phyloP scores from a whole-genome alignment of 495 filamentous ascomycete species.

The Hypoxylon crocopeplum region DNA sequence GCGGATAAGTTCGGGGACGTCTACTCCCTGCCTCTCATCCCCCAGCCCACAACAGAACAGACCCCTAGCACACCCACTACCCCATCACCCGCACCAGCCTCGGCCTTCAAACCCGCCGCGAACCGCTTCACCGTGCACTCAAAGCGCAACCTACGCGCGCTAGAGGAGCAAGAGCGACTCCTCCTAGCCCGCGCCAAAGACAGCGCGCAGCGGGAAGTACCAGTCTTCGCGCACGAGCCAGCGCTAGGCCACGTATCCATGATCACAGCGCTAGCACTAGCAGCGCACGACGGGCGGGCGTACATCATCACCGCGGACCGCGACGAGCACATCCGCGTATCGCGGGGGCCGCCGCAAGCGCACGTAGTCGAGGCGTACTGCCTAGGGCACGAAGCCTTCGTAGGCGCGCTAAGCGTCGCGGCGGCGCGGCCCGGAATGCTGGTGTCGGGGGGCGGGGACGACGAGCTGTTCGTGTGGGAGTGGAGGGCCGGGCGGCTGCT shows the following conservation, averaged over 20 bases:
- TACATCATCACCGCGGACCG: constrained; percentile 92
- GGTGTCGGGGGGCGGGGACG: constrained; percentile 87
- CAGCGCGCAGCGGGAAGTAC: constrained; percentile 48
- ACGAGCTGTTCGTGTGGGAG: constrained; percentile 79
- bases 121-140: constrained; percentile 84
- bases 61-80: constrained; percentile 10
- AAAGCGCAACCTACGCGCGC: constrained; percentile 73
- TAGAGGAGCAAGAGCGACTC: constrained; percentile 71
- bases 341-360: constrained; percentile 79
- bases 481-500: constrained; percentile 67
- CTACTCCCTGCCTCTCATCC: constrained; percentile 81
- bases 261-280: constrained; percentile 75
- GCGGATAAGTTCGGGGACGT: constrained; percentile 98
- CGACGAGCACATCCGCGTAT: constrained; percentile 96
- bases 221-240: constrained; percentile 72
- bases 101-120: constrained; percentile 58
- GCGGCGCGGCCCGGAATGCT: constrained; percentile 62
- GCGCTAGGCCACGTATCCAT: constrained; percentile 94
- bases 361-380: constrained; percentile 91
- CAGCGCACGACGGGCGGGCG: constrained; percentile 52
- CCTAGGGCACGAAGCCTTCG: constrained; percentile 82
- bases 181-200: constrained; percentile 52
- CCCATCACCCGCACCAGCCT: background rate
- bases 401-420: constrained; percentile 75
- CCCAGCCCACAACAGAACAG: constrained; percentile 22